These are phyloP conservation scores for Sesbania bispinosa DNA, from an alignment of 306 rosid genomes.

Conservation along the genomic window DNA sequence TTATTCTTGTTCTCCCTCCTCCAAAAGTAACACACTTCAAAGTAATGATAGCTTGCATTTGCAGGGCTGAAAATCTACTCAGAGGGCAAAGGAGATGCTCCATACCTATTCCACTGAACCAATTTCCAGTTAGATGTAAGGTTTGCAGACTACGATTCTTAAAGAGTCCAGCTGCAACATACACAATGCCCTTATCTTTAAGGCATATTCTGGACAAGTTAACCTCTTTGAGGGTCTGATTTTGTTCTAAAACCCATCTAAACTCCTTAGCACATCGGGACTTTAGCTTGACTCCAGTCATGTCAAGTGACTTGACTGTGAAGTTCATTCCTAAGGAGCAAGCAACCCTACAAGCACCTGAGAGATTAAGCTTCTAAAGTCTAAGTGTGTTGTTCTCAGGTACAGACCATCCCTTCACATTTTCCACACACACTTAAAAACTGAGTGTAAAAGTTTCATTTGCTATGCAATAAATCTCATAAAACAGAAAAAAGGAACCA, in stretches of 20 bases:
- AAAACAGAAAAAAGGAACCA: too few species aligned
- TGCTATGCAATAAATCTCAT: too few species aligned
- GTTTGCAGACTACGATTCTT: conserved; percentile 65
- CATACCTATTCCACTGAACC: conserved; percentile 63
- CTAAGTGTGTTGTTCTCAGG: conserved; percentile 69
- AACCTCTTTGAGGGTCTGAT: conserved; percentile 62
- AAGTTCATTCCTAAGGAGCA: conserved; percentile 82
- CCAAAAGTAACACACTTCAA: conserved; percentile 69
- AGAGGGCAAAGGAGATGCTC: conserved; percentile 89
- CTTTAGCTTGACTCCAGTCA: conserved; percentile 77
- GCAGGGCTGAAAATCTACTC: conserved; percentile 82
- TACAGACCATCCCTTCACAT: too few species aligned
- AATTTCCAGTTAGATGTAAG: conserved; percentile 67
- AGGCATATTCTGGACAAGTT: conserved; percentile 69
- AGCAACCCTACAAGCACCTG: conserved; percentile 77
- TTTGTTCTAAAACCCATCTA: conserved; percentile 82
- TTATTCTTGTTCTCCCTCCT: conserved; percentile 74
- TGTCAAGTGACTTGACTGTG: conserved; percentile 70
- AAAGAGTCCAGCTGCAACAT: conserved; percentile 84
- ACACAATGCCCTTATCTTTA: conserved; percentile 74
- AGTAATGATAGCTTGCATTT: conserved; percentile 75
- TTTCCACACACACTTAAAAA: too few species aligned
- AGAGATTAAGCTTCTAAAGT: conserved; percentile 60
- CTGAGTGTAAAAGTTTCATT: too few species aligned
- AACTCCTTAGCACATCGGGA: conserved; percentile 88